Conservation (phyloP, 2,329 filamentous ascomycete species). For the Pseudocercospora pini-densiflorae region DNA sequence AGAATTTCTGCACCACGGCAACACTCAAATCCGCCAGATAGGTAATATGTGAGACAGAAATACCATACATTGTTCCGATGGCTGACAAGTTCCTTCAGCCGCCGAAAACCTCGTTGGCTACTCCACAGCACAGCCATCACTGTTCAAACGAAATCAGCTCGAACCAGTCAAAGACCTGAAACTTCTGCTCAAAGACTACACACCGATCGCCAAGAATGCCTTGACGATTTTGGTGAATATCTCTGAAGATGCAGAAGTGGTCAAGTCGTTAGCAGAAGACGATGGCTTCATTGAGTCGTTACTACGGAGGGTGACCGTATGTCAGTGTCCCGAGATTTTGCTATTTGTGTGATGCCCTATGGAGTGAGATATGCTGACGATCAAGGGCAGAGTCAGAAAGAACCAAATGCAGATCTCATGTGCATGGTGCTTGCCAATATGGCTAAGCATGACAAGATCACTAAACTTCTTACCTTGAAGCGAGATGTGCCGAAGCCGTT, state of each 20-base stretch:
- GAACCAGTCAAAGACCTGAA: conserved; percentile 86
- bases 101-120: conserved; percentile 87
- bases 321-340: conserved; percentile 53
- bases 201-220: conserved; percentile 92
- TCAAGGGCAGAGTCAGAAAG: conserved; percentile 64
- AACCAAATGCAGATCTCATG: conserved; percentile 81
- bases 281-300: conserved; percentile 79
- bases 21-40: conserved; percentile 84
- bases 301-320: conserved; percentile 73
- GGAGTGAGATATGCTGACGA: not conserved
- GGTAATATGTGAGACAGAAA: conserved; percentile 53
- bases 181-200: conserved; percentile 80
- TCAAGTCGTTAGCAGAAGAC: conserved; percentile 75
- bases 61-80: conserved; percentile 1
- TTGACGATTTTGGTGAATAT: conserved; percentile 89
- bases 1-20: conserved; percentile 45
- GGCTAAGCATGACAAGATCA: conserved; percentile 76
- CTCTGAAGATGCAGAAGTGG: conserved; percentile 74
- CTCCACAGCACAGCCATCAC: conserved; percentile 71
- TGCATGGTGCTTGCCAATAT: conserved; percentile 95
- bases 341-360: not conserved
- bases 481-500: conserved; percentile 72
- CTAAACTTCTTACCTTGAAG: conserved; percentile 69
- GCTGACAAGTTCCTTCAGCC: conserved; percentile 55
- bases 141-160: conserved; percentile 83